A percentile compares a stretch with the other conserved stretches of the same genome.
Conservation (phyloP, 106 monocot species). For the Iris macrosiphon region DNA sequence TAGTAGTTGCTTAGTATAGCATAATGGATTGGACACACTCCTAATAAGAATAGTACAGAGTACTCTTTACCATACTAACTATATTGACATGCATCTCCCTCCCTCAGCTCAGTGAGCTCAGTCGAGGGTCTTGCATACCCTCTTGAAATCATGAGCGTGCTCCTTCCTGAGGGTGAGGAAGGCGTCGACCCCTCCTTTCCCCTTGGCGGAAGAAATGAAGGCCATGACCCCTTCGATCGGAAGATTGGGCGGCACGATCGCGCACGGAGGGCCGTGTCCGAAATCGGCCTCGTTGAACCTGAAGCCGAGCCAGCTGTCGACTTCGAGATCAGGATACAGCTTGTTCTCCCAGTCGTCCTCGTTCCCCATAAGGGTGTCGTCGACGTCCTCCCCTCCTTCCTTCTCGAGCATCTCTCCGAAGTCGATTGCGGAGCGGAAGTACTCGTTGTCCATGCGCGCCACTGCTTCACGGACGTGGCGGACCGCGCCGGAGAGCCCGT, state of each 20-base stretch:
- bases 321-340: constrained; percentile 52
- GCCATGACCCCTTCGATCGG: constrained; percentile 41
- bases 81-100: no score
- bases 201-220: constrained; percentile 35
- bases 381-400: not conserved
- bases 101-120: no score
- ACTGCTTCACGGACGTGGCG: constrained; percentile 37
- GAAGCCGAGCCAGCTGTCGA: constrained; percentile 61
- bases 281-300: constrained; percentile 54
- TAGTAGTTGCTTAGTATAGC: no score
- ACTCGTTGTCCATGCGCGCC: constrained; percentile 13
- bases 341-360: constrained; percentile 7
- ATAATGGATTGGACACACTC: no score
- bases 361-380: constrained; percentile 15
- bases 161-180: constrained; percentile 13
- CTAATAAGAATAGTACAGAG: no score
- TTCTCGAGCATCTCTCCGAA: constrained; percentile 25
- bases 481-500: no score
- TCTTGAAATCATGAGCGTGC: constrained; percentile 4
- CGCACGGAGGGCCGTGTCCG: constrained; percentile 31
- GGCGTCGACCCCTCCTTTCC: constrained; percentile 16
- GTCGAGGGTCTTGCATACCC: no score
- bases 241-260: constrained; percentile 26
- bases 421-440: constrained; percentile 69
- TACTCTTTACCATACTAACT: no score